Evolutionary conservation across 2,329 filamentous ascomycete genomes (phyloP).

Genomic region (Graphium sp.): DNA sequence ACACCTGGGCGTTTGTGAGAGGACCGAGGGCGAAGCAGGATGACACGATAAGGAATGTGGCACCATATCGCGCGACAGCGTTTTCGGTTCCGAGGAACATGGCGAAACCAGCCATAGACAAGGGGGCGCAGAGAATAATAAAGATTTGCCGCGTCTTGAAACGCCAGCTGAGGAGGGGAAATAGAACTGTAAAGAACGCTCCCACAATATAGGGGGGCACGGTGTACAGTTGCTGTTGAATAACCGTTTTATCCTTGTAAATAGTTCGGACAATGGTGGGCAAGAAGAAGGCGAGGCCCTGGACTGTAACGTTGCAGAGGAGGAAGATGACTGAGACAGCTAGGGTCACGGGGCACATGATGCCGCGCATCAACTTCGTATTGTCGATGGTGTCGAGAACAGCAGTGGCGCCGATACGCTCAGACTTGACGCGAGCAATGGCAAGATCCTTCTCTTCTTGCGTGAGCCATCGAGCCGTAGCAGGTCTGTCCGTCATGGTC

Average conservation of each 20-base stretch:
- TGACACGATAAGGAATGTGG: constrained; percentile 44
- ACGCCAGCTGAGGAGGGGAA: constrained; percentile 39
- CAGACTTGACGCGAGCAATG: constrained; percentile 49
- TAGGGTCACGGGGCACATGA: constrained; percentile 40
- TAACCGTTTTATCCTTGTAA: constrained; percentile 37
- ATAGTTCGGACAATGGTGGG: constrained; percentile 49
- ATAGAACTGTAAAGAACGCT: constrained; percentile 38
- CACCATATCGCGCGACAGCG: constrained; percentile 36
- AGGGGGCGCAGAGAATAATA: constrained; percentile 33
- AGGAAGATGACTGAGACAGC: constrained; percentile 40
- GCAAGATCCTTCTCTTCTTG: constrained; percentile 51
- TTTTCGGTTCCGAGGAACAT: constrained; percentile 40
- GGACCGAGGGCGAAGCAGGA: constrained; percentile 45
- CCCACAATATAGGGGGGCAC: constrained; percentile 49
- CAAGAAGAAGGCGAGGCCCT: constrained; percentile 48
- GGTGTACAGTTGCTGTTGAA: constrained; percentile 45
- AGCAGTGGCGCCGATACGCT: constrained; percentile 40
- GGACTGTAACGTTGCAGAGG: constrained; percentile 49
- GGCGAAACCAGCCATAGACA: constrained; percentile 46
- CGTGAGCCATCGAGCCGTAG: constrained; percentile 48
- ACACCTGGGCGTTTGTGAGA: constrained; percentile 43
- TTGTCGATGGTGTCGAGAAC: constrained; percentile 43
- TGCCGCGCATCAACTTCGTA: constrained; percentile 39
- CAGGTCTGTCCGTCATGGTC: constrained; percentile 52
- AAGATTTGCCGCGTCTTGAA: constrained; percentile 36